Evolutionary conservation across 1,284 basidiomycete species (phyloP).

Genomic region (Rhodotorula sp.): DNA sequence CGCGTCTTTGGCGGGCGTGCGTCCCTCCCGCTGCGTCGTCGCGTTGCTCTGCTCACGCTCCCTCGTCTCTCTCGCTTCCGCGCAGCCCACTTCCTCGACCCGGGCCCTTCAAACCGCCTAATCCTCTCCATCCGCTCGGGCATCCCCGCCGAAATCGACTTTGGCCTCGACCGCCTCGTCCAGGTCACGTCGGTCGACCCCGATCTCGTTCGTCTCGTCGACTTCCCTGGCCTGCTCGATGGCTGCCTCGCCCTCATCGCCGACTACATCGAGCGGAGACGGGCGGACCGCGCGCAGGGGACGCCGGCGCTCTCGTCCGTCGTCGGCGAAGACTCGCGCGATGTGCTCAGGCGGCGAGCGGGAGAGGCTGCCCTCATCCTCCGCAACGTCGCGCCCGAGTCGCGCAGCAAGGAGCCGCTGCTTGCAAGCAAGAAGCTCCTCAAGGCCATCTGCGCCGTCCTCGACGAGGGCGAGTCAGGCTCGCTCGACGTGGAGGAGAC

Average conservation of each 20-base stretch:
- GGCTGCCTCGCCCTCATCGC: slow-evolving; percentile 77
- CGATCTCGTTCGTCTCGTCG: slow-evolving; percentile 65
- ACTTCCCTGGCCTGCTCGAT: slow-evolving; percentile 72
- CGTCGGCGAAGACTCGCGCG: slow-evolving; percentile 14
- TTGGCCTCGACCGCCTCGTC: slow-evolving; percentile 76
- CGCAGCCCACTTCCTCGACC: slow-evolving; percentile 36
- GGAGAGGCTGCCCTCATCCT: slow-evolving; percentile 70
- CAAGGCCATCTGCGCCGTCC: slow-evolving; percentile 24
- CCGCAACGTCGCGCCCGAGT: slow-evolving; percentile 69
- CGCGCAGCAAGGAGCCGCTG: slow-evolving; percentile 66
- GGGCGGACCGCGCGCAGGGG: slow-evolving; percentile 51
- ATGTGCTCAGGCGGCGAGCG: slow-evolving; percentile 29
- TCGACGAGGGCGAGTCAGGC: slow-evolving; percentile 30
- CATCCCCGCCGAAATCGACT: slow-evolving; percentile 70
- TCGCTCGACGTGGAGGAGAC: slow-evolving; percentile 32
- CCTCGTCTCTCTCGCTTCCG: no score
- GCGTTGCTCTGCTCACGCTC: background rate
- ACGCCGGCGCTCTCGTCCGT: background rate
- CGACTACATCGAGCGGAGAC: slow-evolving; percentile 53
- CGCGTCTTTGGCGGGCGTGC: slow-evolving; percentile 19
- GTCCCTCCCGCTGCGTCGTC: background rate
- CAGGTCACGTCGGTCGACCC: slow-evolving; percentile 66
- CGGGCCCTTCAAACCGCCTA: slow-evolving; percentile 71
- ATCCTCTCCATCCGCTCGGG: slow-evolving; percentile 73
- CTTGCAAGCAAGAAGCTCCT: slow-evolving; percentile 51